Conservation (phyloP, 768 basidiomycete genomes). For the Fomitopsis serialis region DNA sequence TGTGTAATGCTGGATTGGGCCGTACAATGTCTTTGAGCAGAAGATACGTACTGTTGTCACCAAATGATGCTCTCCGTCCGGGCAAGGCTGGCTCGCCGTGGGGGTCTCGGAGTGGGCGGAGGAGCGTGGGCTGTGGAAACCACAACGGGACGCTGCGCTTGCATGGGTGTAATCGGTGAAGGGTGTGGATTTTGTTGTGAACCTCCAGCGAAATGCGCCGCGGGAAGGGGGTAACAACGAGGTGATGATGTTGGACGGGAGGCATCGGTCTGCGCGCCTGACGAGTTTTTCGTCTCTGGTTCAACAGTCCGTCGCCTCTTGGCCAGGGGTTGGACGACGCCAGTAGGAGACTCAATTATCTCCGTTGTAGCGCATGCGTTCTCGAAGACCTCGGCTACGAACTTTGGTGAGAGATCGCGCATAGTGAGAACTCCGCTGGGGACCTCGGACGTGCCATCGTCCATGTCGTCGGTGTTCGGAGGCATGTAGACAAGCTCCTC, state of each 20-base stretch:
- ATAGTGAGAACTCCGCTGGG: neutral
- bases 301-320: too few species aligned
- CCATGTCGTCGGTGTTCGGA: slow-evolving; percentile 17
- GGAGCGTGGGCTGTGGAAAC: neutral
- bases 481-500: slow-evolving; percentile 22
- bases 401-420: neutral
- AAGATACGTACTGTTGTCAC: neutral
- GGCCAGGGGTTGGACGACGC: too few species aligned
- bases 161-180: neutral
- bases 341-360: too few species aligned
- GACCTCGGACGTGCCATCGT: slow-evolving; percentile 8
- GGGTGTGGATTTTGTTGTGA: too few species aligned
- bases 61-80: neutral
- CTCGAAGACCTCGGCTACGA: neutral
- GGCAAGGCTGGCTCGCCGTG: neutral
- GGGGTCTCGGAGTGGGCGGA: neutral
- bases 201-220: too few species aligned
- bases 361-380: too few species aligned
- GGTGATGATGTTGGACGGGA: too few species aligned
- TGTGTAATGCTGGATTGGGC: too few species aligned
- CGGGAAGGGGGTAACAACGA: too few species aligned
- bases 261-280: too few species aligned
- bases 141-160: neutral
- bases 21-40: too few species aligned
- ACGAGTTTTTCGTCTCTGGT: too few species aligned